Base-by-base conservation (phyloP, 2,329 filamentous ascomycete genomes). In the Colletotrichum magnum region DNA sequence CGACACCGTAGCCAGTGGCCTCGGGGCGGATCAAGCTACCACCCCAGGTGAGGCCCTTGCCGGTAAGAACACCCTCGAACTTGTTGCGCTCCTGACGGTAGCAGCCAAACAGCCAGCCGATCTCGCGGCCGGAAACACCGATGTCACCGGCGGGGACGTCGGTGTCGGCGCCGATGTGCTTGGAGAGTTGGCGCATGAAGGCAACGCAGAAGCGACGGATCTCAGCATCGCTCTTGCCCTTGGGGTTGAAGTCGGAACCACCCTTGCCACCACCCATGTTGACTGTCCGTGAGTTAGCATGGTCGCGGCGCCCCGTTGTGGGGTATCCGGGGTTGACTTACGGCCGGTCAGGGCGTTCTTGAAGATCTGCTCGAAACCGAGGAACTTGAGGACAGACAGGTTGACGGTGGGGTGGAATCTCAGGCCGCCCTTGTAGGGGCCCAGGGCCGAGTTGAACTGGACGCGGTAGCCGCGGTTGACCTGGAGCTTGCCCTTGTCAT, bases 291-390 rank as follows among this genome's bases (percentile, higher is more conserved):
- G 9, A 39, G 71, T 75, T 43, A 75, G 75, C 61, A 65, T 57
- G 39, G 21, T 15, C 21, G 21, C 6, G 32, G 13, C 15, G 26
- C n/a, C n/a, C 6, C 15, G 10, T 28, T 54, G 6, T 43, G 47
- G 15, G 52, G 12, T 48, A 15, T 16, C 10, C 13, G 21, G 53
- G 16, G 36, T 12, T 15, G 52, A 90, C 93, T 87, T 86, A 95
- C 93, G 85, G 79, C 96, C 96, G 71, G 96, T 98, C 75, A 98
- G 87, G 75, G 96, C 96, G 93, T 98, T 98, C 90, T 98, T 98
- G 89, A 98, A 98, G 85, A 95, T 97, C 87, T 98, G 96, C 90
- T 99, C 96, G 78, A 98, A 98, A 74, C 95, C 96, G 79, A 99
- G 89, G 86, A 98, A 98, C 88, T 99, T 99, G 77, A 99, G 90